Conservation (phyloP, 2,329 filamentous ascomycete genomes). For the Didymella glomerata region DNA sequence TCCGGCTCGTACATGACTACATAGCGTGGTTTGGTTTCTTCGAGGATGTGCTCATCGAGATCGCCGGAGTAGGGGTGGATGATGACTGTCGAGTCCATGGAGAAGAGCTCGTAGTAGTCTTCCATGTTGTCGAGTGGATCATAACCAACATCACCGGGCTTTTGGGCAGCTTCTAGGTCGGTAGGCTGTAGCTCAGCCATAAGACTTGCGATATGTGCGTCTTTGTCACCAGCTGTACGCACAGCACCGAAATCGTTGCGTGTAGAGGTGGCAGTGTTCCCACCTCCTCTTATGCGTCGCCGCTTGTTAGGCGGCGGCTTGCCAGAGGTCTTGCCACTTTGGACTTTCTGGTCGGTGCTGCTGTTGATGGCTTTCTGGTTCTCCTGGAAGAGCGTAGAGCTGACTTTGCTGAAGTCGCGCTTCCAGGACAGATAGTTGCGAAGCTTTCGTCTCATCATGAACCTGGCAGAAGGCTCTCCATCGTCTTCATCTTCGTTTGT, state of each 20-base stretch:
- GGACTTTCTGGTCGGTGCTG: slow-evolving; percentile 65
- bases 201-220: slow-evolving; percentile 80
- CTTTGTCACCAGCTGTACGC: slow-evolving; percentile 79
- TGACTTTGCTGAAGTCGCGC: slow-evolving; percentile 85
- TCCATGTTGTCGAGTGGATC: slow-evolving; percentile 93
- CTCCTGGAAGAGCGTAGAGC: slow-evolving; percentile 77
- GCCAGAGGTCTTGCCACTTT: slow-evolving; percentile 59
- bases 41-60: slow-evolving; percentile 93
- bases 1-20: slow-evolving; percentile 99
- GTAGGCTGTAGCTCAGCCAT: slow-evolving; percentile 85
- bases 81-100: slow-evolving; percentile 87
- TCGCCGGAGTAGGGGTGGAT: slow-evolving; percentile 95
- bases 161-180: slow-evolving; percentile 77
- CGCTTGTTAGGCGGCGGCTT: slow-evolving; percentile 84
- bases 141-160: slow-evolving; percentile 72
- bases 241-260: slow-evolving; percentile 78
- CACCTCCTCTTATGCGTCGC: slow-evolving; percentile 82
- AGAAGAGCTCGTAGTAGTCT: slow-evolving; percentile 88
- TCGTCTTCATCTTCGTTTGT: slow-evolving; percentile 60
- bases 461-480: slow-evolving; percentile 73
- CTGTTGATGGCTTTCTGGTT: slow-evolving; percentile 79
- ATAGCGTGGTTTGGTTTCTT: slow-evolving; percentile 91
- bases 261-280: slow-evolving; percentile 65
- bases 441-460: slow-evolving; percentile 90
- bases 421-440: slow-evolving; percentile 92